phyloP scores from a whole-genome alignment of 306 rosid genomes.

The Acacia acuminata region DNA sequence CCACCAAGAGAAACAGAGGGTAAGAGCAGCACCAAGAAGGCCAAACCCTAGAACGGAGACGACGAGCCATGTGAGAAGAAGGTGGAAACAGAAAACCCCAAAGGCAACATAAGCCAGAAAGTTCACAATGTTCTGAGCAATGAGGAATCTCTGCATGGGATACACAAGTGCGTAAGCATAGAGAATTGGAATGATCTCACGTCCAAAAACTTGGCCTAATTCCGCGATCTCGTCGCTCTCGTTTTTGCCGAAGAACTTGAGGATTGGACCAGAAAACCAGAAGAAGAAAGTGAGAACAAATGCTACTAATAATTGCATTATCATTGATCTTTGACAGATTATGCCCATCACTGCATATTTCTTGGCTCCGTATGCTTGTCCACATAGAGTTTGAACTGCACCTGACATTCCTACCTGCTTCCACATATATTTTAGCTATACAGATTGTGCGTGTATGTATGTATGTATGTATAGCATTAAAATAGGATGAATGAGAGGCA shows the following conservation, averaged over 20 bases:
- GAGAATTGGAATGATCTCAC: background rate
- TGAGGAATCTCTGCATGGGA: constrained; percentile 37
- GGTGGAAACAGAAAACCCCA: constrained; percentile 41
- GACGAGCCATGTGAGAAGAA: constrained; percentile 50
- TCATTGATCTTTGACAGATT: constrained; percentile 65
- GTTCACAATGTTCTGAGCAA: constrained; percentile 61
- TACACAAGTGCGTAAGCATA: background rate
- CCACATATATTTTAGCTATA: constrained; percentile 28
- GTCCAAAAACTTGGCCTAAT: background rate
- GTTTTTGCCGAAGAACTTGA: constrained; percentile 39
- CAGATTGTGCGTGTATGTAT: background rate
- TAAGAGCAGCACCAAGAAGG: constrained; percentile 52
- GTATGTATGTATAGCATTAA: no score
- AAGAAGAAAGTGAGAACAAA: constrained; percentile 55
- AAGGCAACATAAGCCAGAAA: constrained; percentile 37
- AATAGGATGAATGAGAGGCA: no score
- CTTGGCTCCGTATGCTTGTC: constrained; percentile 78
- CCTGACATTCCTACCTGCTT: constrained; percentile 75
- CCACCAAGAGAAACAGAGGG: constrained; percentile 59
- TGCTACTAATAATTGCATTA: constrained; percentile 66
- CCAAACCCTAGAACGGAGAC: constrained; percentile 46
- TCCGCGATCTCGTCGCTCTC: background rate
- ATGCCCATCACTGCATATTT: constrained; percentile 58
- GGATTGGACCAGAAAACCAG: constrained; percentile 64
- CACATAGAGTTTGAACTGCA: constrained; percentile 81